phyloP scores from a whole-genome alignment of 208 protist species.

The Trypanosoma melophagium region DNA sequence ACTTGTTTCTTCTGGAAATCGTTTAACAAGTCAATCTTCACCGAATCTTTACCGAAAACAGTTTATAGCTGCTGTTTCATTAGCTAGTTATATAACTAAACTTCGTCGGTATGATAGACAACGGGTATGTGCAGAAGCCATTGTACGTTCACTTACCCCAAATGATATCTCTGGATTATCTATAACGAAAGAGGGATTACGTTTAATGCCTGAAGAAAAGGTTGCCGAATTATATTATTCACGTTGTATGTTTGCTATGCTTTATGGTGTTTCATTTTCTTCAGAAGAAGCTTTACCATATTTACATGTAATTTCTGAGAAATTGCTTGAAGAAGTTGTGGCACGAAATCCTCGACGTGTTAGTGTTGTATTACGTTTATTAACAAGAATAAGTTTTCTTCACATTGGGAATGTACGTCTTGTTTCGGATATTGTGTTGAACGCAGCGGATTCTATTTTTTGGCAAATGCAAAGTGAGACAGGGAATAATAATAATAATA shows the following conservation, averaged over 20 bases:
- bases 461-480: neutral
- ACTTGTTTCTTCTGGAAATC: slow-evolving; percentile 1
- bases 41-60: neutral
- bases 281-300: slow-evolving; percentile 11
- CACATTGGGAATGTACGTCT: slow-evolving; percentile 2
- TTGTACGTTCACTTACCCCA: neutral
- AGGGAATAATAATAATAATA: neutral
- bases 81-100: slow-evolving; percentile 8
- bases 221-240: slow-evolving; percentile 25
- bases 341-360: slow-evolving; percentile 22
- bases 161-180: neutral
- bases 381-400: slow-evolving; percentile 17
- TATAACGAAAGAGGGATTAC: slow-evolving; percentile 4
- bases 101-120: slow-evolving; percentile 21
- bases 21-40: neutral
- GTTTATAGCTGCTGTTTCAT: slow-evolving; percentile 8
- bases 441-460: neutral
- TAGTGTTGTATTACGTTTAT: slow-evolving; percentile 19
- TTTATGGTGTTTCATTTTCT: slow-evolving; percentile 24
- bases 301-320: slow-evolving; percentile 20
- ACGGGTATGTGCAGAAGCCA: slow-evolving; percentile 14
- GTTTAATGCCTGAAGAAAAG: slow-evolving; percentile 26
- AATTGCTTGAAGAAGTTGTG: slow-evolving; percentile 13
- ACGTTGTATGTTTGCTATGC: slow-evolving; percentile 25
- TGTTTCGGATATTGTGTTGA: slow-evolving; percentile 14